These are phyloP conservation scores for Leishmania braziliensis DNA, from an alignment of 208 protist species.

Conservation along the genomic window DNA sequence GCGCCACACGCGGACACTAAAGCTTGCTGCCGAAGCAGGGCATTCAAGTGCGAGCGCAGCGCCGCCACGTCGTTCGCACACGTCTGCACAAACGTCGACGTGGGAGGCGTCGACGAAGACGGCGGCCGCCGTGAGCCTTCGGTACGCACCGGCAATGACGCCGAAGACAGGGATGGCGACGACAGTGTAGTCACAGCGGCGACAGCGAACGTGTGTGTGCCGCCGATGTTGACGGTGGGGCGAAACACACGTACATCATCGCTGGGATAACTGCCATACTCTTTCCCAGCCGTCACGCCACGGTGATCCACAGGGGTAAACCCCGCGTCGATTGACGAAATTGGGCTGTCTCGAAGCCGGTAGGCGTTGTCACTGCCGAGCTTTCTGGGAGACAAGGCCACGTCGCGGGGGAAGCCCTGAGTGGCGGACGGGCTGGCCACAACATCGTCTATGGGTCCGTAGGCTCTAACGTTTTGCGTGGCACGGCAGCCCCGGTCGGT, in stretches of 20 bases:
- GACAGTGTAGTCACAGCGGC: constrained; percentile 8
- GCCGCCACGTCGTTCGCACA: constrained; percentile 12
- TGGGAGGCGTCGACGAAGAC: background rate
- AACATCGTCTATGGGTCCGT: background rate
- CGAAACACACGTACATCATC: background rate
- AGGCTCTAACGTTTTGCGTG: background rate
- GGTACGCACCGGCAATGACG: background rate
- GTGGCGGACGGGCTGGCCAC: background rate
- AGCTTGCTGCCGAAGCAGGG: constrained; percentile 16
- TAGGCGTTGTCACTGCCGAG: constrained; percentile 31
- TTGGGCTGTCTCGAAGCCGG: background rate
- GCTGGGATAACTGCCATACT: background rate
- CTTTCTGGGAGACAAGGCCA: constrained; percentile 15
- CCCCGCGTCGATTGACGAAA: background rate
- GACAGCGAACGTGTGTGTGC: background rate
- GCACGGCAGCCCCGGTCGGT: background rate
- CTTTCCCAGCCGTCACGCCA: background rate
- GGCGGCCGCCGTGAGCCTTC: background rate
- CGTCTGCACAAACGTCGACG: background rate
- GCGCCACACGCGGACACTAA: background rate
- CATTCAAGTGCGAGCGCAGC: constrained; percentile 26
- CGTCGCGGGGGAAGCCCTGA: background rate
- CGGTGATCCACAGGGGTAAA: background rate
- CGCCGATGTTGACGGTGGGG: background rate
- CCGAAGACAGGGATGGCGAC: background rate